A percentile compares a stretch with the other conserved stretches of the same genome.
These are phyloP conservation scores for Cajanus cajan DNA, from an alignment of 306 rosid genomes.

Conservation along the genomic window DNA sequence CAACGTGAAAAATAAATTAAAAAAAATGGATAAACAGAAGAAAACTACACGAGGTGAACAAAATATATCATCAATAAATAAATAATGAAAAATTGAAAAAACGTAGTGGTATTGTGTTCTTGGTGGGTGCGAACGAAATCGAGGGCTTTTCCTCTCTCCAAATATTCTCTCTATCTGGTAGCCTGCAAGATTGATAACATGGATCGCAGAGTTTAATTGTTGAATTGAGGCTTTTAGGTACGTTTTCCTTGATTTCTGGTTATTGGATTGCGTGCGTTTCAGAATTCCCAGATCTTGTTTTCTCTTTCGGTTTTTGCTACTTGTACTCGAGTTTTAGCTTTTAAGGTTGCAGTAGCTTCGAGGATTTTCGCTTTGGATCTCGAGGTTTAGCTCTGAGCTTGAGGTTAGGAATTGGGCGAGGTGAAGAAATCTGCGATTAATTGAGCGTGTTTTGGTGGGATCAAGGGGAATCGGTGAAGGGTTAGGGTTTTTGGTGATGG, in stretches of 20 bases:
- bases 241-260: constrained; percentile 21
- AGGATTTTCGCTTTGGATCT: constrained; percentile 48
- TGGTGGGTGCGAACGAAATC: constrained; percentile 47
- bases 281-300: constrained; percentile 51
- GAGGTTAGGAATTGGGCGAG: constrained; percentile 28
- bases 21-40: not conserved
- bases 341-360: constrained; percentile 23
- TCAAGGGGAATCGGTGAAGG: constrained; percentile 37
- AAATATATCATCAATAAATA: not conserved
- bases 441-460: constrained; percentile 17
- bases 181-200: constrained; percentile 30
- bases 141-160: constrained; percentile 44
- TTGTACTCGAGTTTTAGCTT: constrained; percentile 30
- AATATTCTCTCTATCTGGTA: constrained; percentile 8
- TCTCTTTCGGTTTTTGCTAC: constrained; percentile 24
- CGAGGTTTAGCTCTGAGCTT: constrained; percentile 42
- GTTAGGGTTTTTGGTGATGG: constrained; percentile 60
- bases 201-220: constrained; percentile 45
- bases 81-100: constrained; percentile 22
- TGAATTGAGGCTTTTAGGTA: constrained; percentile 32
- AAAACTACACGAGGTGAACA: not conserved
- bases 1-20: not conserved
- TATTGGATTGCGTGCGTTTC: constrained; percentile 35
- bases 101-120: constrained; percentile 22
- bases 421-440: constrained; percentile 8